These are phyloP conservation scores for Mycena leptocephala DNA, from an alignment of 768 basidiomycete species.

Conservation along the genomic window DNA sequence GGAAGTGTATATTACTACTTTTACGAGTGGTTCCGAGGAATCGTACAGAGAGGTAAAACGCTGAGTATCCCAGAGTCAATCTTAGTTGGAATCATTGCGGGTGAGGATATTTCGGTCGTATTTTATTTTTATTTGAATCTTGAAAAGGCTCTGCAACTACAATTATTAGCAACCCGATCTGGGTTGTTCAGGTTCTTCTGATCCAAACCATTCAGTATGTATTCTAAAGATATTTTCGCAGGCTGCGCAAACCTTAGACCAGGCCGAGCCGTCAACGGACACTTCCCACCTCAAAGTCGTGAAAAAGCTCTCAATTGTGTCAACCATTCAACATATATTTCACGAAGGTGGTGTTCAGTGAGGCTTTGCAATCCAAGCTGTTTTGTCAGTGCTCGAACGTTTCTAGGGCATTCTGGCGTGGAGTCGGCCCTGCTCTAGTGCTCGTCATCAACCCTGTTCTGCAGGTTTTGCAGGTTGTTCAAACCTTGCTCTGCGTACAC, in stretches of 20 bases:
- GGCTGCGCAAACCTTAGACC: slow-evolving; percentile 73
- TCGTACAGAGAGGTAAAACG: slow-evolving; percentile 76
- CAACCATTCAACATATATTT: slow-evolving; percentile 80
- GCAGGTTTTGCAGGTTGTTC: slow-evolving; percentile 52
- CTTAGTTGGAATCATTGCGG: slow-evolving; percentile 89
- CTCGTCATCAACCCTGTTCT: slow-evolving; percentile 96
- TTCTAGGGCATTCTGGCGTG: slow-evolving; percentile 89
- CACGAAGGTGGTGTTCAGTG: slow-evolving; percentile 78
- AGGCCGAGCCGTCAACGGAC: slow-evolving; percentile 42
- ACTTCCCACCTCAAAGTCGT: slow-evolving; percentile 48
- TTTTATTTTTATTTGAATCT: slow-evolving; percentile 9
- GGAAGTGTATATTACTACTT: slow-evolving; percentile 93
- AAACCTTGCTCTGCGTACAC: background rate
- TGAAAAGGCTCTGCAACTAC: slow-evolving; percentile 88
- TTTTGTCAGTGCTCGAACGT: slow-evolving; percentile 15
- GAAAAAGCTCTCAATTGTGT: slow-evolving; percentile 73
- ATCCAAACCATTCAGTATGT: background rate
- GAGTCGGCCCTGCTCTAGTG: slow-evolving; percentile 93
- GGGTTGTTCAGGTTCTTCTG: slow-evolving; percentile 78
- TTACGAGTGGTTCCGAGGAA: slow-evolving; percentile 80
- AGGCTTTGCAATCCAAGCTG: slow-evolving; percentile 25
- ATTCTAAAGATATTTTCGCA: slow-evolving; percentile 55
- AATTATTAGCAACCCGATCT: slow-evolving; percentile 93
- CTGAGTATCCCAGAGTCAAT: slow-evolving; percentile 93
- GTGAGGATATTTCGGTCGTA: slow-evolving; percentile 54